Evolutionary conservation across 768 basidiomycete genomes (phyloP).

Genomic region (Boletus rubroflammeus): DNA sequence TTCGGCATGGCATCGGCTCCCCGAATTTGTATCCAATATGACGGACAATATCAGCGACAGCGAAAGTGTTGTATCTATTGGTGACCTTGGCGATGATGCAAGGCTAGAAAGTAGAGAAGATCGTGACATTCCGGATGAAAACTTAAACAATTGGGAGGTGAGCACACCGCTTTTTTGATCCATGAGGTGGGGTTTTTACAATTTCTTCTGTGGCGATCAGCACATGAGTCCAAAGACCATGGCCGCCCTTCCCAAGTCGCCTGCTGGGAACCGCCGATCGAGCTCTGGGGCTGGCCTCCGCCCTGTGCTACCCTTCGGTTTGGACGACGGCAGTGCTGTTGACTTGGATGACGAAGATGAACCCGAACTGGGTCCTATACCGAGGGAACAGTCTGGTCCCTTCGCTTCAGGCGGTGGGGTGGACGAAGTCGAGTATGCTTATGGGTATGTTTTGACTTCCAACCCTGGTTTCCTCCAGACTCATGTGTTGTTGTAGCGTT

Average conservation of each 20-base stretch:
- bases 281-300: slow-evolving; percentile 82
- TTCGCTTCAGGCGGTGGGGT: slow-evolving; percentile 81
- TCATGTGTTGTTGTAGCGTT: slow-evolving; percentile 22
- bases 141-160: slow-evolving; percentile 96
- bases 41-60: slow-evolving; percentile 90
- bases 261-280: slow-evolving; percentile 75
- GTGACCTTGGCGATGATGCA: slow-evolving; percentile 79
- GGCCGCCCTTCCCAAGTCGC: slow-evolving; percentile 89
- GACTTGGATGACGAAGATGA: slow-evolving; percentile 74
- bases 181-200: background rate
- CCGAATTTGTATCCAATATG: slow-evolving; percentile 73
- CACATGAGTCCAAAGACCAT: slow-evolving; percentile 97
- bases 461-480: background rate
- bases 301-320: slow-evolving; percentile 72
- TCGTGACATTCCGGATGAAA: slow-evolving; percentile 65
- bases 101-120: slow-evolving; percentile 65
- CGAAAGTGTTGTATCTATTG: slow-evolving; percentile 89
- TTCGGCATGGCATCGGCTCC: slow-evolving; percentile 83
- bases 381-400: slow-evolving; percentile 66
- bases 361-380: slow-evolving; percentile 69
- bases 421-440: slow-evolving; percentile 87
- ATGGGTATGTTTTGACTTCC: slow-evolving; percentile 53
- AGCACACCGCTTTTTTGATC: slow-evolving; percentile 22
- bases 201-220: slow-evolving; percentile 36
- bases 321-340: slow-evolving; percentile 73